Percentiles rank a stretch among this genome's conserved stretches.
Evolutionary conservation across 2,329 filamentous ascomycete species (phyloP).

Genomic region (Penicillium sp.): DNA sequence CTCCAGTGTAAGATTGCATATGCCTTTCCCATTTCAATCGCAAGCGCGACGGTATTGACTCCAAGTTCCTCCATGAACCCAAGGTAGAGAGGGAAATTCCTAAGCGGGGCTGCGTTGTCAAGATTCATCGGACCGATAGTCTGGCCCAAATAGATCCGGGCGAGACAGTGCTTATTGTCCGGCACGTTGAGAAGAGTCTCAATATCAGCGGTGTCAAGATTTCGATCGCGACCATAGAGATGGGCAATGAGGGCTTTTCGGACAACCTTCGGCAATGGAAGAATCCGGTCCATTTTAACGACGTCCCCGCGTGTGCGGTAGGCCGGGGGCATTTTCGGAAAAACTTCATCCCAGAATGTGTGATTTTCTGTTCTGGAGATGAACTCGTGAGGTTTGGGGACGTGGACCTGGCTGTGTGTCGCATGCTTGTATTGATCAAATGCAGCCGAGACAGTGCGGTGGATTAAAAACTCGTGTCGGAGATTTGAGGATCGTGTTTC

Average conservation of each 20-base stretch:
- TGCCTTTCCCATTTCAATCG: too few species aligned
- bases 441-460: slow-evolving; percentile 1
- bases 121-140: neutral
- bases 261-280: slow-evolving; percentile 10
- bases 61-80: too few species aligned
- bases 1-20: too few species aligned
- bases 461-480: slow-evolving; percentile 1
- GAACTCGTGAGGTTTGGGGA: slow-evolving; percentile 4
- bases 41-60: too few species aligned
- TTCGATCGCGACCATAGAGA: neutral
- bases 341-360: slow-evolving; percentile 3
- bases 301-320: slow-evolving; percentile 5
- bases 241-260: slow-evolving; percentile 3
- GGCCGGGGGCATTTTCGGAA: slow-evolving; percentile 1
- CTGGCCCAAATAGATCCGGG: slow-evolving; percentile 6
- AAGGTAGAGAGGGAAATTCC: too few species aligned
- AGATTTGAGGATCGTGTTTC: slow-evolving; percentile 6
- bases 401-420: neutral
- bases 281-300: slow-evolving; percentile 9
- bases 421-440: slow-evolving; percentile 2
- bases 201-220: neutral
- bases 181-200: neutral
- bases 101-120: too few species aligned
- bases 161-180: slow-evolving; percentile 13
- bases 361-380: neutral